Percentiles rank a stretch among this genome's conserved stretches.
phyloP scores from a whole-genome alignment of 1,139 yeast genomes.

The Waltiozyma solani region DNA sequence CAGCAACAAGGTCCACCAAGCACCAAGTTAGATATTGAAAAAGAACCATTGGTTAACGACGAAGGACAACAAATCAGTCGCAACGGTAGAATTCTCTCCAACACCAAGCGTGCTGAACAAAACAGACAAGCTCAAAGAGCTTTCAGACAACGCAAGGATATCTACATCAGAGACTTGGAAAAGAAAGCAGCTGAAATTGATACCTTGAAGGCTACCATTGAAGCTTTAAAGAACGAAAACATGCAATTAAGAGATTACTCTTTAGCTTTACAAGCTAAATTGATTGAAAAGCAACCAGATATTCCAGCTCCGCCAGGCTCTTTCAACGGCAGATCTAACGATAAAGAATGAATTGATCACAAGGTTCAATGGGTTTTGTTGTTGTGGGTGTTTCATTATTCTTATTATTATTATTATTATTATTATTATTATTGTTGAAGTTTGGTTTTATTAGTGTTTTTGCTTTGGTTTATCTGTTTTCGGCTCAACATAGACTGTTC shows the following conservation, averaged over 20 bases:
- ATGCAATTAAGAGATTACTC: slow-evolving; percentile 65
- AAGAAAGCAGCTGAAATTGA: slow-evolving; percentile 53
- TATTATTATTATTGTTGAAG: no score
- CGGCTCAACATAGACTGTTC: no score
- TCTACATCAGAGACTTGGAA: slow-evolving; percentile 70
- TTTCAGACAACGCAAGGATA: slow-evolving; percentile 72
- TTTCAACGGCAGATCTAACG: not conserved
- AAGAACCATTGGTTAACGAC: not conserved
- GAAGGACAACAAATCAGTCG: slow-evolving; percentile 14
- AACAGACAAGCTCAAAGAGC: slow-evolving; percentile 86
- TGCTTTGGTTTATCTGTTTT: no score
- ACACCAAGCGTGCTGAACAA: slow-evolving; percentile 79
- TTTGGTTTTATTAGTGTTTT: no score
- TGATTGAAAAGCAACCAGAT: slow-evolving; percentile 35
- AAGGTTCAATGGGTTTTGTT: not conserved
- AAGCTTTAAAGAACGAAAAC: slow-evolving; percentile 57
- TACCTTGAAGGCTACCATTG: slow-evolving; percentile 49
- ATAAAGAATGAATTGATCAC: no score
- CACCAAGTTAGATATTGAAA: not conserved
- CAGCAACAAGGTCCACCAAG: not conserved
- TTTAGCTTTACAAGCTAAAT: slow-evolving; percentile 54
- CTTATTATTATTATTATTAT: no score
- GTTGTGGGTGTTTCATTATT: no score
- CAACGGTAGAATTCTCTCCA: slow-evolving; percentile 41
- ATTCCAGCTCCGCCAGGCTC: slow-evolving; percentile 32